Conservation (phyloP, 495 filamentous ascomycete genomes). For the Darksidea phi region DNA sequence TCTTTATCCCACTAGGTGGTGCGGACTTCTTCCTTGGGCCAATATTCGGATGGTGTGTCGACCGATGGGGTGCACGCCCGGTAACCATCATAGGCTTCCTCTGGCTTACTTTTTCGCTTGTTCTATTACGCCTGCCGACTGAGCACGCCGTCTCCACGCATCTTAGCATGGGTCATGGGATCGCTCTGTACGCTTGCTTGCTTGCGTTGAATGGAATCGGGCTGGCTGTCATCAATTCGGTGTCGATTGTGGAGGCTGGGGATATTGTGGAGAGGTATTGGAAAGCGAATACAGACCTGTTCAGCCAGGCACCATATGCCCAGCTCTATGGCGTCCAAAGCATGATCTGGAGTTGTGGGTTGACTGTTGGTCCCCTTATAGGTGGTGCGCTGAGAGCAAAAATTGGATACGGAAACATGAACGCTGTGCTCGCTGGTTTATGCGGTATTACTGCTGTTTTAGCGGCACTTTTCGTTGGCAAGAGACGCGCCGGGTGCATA, state of each 20-base stretch:
- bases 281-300: conserved; percentile 46
- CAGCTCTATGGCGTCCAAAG: conserved; percentile 59
- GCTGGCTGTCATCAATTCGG: conserved; percentile 50
- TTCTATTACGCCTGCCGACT: conserved; percentile 53
- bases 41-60: conserved; percentile 52
- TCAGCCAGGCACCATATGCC: conserved; percentile 55
- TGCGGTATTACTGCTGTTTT: conserved; percentile 48
- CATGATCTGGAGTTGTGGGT: conserved; percentile 52
- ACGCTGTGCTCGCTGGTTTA: conserved; percentile 50
- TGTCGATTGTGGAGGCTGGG: conserved; percentile 42
- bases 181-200: conserved; percentile 48
- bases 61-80: conserved; percentile 53
- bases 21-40: conserved; percentile 54
- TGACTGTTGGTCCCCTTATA: conserved; percentile 54
- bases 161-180: conserved; percentile 32
- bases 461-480: conserved; percentile 52
- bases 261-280: conserved; percentile 45
- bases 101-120: conserved; percentile 50
- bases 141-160: conserved; percentile 32
- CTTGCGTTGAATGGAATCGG: conserved; percentile 53
- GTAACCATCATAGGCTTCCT: conserved; percentile 52
- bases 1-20: conserved; percentile 57
- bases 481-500: no score
- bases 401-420: conserved; percentile 61
- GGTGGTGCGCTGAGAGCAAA: conserved; percentile 50